Conservation (phyloP, 2,329 filamentous ascomycete species). For the Rosellinia necatrix region DNA sequence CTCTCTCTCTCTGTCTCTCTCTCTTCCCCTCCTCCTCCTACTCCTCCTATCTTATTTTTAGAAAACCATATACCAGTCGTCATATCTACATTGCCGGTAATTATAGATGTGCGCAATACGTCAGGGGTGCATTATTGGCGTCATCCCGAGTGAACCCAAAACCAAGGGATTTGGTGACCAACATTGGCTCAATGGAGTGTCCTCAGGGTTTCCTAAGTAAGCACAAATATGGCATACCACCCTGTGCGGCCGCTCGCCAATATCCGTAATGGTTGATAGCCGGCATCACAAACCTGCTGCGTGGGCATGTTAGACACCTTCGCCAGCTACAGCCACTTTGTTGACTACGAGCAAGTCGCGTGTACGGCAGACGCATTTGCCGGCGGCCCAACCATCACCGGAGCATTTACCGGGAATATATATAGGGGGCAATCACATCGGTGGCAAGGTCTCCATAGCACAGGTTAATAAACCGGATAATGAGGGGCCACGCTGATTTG, state of each 20-base stretch:
- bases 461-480: constrained; percentile 28
- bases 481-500: constrained; percentile 25
- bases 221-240: neutral
- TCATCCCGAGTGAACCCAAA: too few species aligned
- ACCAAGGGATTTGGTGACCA: neutral
- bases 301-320: neutral
- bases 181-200: neutral
- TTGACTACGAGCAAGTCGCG: neutral
- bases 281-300: neutral
- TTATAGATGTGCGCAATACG: too few species aligned
- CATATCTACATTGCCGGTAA: too few species aligned
- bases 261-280: constrained; percentile 2
- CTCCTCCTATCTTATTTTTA: too few species aligned
- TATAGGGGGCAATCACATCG: constrained; percentile 16
- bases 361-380: constrained; percentile 12
- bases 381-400: constrained; percentile 6
- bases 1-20: too few species aligned
- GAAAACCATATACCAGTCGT: too few species aligned
- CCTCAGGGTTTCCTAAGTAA: neutral
- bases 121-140: too few species aligned
- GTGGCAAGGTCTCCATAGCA: constrained; percentile 12
- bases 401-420: constrained; percentile 20
- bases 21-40: too few species aligned
- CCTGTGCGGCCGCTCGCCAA: constrained; percentile 12
- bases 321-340: neutral